These are phyloP conservation scores for Neonectria magnoliae DNA, from an alignment of 2,329 filamentous ascomycete species.

Conservation along the genomic window DNA sequence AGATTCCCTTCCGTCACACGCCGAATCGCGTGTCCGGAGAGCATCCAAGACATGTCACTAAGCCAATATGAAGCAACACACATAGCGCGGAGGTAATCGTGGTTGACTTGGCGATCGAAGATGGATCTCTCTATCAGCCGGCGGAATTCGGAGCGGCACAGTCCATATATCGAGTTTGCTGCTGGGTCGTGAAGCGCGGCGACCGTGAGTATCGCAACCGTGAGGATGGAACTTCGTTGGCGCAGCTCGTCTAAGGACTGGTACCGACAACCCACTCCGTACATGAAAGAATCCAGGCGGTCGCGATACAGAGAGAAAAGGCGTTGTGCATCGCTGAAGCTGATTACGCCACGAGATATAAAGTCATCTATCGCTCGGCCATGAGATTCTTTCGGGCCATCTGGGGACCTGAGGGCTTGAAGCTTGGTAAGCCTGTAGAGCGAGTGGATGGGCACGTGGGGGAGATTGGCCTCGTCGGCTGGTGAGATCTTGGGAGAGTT, in stretches of 20 bases:
- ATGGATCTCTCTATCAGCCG: slow-evolving; percentile 60
- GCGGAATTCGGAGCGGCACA: slow-evolving; percentile 64
- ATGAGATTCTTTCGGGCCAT: slow-evolving; percentile 20
- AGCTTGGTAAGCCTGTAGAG: slow-evolving; percentile 48
- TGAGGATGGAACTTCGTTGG: slow-evolving; percentile 63
- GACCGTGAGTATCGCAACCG: slow-evolving; percentile 66
- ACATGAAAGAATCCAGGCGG: slow-evolving; percentile 61
- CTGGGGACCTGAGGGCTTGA: slow-evolving; percentile 45
- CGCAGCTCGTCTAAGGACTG: slow-evolving; percentile 60
- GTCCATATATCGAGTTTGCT: slow-evolving; percentile 60
- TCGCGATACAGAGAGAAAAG: slow-evolving; percentile 61
- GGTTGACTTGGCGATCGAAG: slow-evolving; percentile 47
- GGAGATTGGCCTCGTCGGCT: slow-evolving; percentile 44
- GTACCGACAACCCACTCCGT: slow-evolving; percentile 59
- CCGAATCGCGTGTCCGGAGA: slow-evolving; percentile 62
- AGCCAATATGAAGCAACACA: slow-evolving; percentile 72
- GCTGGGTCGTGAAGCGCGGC: slow-evolving; percentile 66
- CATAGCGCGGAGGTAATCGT: slow-evolving; percentile 66
- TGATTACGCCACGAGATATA: slow-evolving; percentile 52
- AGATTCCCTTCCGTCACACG: slow-evolving; percentile 58
- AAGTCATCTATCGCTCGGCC: slow-evolving; percentile 39
- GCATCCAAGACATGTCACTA: slow-evolving; percentile 69
- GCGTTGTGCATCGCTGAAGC: slow-evolving; percentile 57
- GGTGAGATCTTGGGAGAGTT: slow-evolving; percentile 29
- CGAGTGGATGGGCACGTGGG: slow-evolving; percentile 49